Conservation (phyloP, 441 rosid genomes). For the Adansonia gregorii region DNA sequence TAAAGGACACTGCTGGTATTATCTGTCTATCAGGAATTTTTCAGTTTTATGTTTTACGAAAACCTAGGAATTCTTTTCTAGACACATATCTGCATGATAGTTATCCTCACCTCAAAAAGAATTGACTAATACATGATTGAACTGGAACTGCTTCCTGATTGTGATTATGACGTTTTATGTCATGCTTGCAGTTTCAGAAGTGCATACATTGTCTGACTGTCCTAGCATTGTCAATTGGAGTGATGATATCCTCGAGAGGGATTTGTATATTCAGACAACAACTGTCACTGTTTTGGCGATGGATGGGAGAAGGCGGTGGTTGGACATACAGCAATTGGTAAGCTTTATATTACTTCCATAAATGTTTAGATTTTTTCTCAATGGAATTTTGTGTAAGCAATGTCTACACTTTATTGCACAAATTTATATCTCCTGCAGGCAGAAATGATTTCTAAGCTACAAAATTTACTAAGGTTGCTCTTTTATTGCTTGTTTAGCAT, state of each 20-base stretch:
- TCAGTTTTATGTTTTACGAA: slow-evolving; percentile 12
- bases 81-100: slow-evolving; percentile 16
- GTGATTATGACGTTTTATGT: slow-evolving; percentile 9
- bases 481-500: slow-evolving; percentile 19
- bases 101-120: not conserved
- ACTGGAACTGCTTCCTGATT: slow-evolving; percentile 6
- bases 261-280: slow-evolving; percentile 75
- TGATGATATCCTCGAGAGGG: slow-evolving; percentile 89
- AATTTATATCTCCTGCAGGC: not conserved
- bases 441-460: slow-evolving; percentile 14
- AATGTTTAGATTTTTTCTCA: slow-evolving; percentile 17
- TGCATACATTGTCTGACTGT: slow-evolving; percentile 44
- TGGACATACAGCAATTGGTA: slow-evolving; percentile 88
- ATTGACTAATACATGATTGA: not conserved
- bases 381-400: not conserved
- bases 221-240: slow-evolving; percentile 72
- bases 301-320: slow-evolving; percentile 99
- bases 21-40: slow-evolving; percentile 24
- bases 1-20: slow-evolving; percentile 49
- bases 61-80: slow-evolving; percentile 8
- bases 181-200: slow-evolving; percentile 59
- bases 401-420: slow-evolving; percentile 1
- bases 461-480: slow-evolving; percentile 17
- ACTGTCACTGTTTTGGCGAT: slow-evolving; percentile 96
- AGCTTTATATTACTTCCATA: slow-evolving; percentile 30